Evolutionary conservation across 495 filamentous ascomycete species (phyloP).

Genomic region (Trichoderma virens): DNA sequence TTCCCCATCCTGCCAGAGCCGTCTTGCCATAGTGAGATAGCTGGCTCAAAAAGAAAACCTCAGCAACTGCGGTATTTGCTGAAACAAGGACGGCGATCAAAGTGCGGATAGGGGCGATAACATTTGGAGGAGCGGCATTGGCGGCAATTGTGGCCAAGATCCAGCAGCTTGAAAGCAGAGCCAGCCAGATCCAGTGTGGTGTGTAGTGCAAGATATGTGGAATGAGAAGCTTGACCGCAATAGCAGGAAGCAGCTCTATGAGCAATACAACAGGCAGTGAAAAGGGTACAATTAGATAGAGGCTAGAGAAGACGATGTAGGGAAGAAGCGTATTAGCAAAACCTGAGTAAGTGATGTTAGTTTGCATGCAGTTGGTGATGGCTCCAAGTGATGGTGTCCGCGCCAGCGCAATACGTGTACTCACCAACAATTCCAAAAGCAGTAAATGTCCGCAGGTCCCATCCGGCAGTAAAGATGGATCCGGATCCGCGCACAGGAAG

Average conservation of each 20-base stretch:
- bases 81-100: background rate
- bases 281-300: conserved; percentile 9
- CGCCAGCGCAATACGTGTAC: background rate
- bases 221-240: background rate
- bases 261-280: background rate
- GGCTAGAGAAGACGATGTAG: background rate
- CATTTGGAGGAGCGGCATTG: conserved; percentile 2
- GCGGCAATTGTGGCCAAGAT: background rate
- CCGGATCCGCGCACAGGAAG: background rate
- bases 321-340: conserved; percentile 8
- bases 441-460: background rate
- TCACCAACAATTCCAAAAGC: background rate
- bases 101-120: background rate
- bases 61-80: background rate
- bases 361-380: background rate
- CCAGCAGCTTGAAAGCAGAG: background rate
- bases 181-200: background rate
- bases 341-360: background rate
- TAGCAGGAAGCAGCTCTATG: conserved; percentile 2
- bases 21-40: background rate
- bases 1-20: conserved; percentile 8
- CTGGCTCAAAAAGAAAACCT: conserved; percentile 1
- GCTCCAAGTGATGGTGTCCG: background rate
- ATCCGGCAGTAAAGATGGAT: background rate
- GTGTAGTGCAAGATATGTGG: background rate